Base-by-base conservation (phyloP, 805 yeast genomes). In the Metschnikowia bowlesiae region DNA sequence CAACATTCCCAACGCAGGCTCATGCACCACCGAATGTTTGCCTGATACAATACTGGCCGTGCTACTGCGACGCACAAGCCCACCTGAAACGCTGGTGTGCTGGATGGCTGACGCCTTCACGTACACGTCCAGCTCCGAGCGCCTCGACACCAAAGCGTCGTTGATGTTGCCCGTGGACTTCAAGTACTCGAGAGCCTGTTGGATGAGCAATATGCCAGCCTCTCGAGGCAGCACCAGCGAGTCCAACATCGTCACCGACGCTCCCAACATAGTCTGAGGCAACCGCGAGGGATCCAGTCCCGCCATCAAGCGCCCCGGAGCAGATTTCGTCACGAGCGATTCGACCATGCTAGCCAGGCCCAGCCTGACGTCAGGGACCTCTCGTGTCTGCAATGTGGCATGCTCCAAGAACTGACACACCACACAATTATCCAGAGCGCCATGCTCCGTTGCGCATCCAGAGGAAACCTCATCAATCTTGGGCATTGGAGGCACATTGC, bases 121-220 rank as follows among this genome's bases (percentile, higher is more conserved):
- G 41, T 39, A 26, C 31, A 39, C 8, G 41, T 39, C 26, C 31
- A 39, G 41, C 30, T n/a, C 16, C 29, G 31, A 39, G 16, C 7
- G 22, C 6, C 26, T 22, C 26, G 38, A 35, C 13, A 6, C 11
- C 38, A 16, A 7, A 10, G 13, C 22, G 2, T 16, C 31, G 41
- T 39, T 26, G 28, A n/a, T 22, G 10, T 26, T 32, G 8, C 38
- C 30, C 14, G 38, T 14, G 30, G 33, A n/a, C 4, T n/a, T 33
- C 38, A 42, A 42, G 30, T 28, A 33, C n/a, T 42, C 45, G 13
- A 42, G 45, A 4, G 33, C 45, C 7, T 42, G 45, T 22, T 42
- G 45, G 22, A 42, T 42, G 9, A 42, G 45, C 30, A 22, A 9
- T 9, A 42, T 18, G 10, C 45, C 45, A 8, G 29, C 38, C 11